phyloP scores from a whole-genome alignment of 768 basidiomycete genomes.

The Suillus tomentosus region DNA sequence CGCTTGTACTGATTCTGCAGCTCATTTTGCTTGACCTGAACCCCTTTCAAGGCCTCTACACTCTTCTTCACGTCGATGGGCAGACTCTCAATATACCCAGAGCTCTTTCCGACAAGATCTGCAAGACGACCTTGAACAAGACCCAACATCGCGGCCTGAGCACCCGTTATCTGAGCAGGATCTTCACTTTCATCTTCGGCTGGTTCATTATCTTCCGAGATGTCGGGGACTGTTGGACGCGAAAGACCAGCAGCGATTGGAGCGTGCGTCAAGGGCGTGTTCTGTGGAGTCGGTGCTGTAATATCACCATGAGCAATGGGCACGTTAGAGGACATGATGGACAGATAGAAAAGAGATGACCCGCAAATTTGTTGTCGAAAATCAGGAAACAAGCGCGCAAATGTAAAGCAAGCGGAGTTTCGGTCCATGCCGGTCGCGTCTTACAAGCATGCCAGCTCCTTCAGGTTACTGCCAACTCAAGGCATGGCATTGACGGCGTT shows the following conservation, averaged over 20 bases:
- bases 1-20: slow-evolving; percentile 91
- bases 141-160: slow-evolving; percentile 71
- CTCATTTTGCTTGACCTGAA: slow-evolving; percentile 89
- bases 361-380: slow-evolving; percentile 20
- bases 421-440: slow-evolving; percentile 32
- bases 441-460: neutral
- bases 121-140: slow-evolving; percentile 90
- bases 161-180: slow-evolving; percentile 41
- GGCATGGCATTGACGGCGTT: slow-evolving; percentile 6
- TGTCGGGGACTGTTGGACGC: slow-evolving; percentile 86
- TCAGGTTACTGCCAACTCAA: slow-evolving; percentile 5
- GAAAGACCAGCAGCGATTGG: slow-evolving; percentile 81
- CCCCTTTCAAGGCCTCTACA: slow-evolving; percentile 90
- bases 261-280: slow-evolving; percentile 83
- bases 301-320: slow-evolving; percentile 62
- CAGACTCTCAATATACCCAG: slow-evolving; percentile 91
- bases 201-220: slow-evolving; percentile 77
- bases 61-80: slow-evolving; percentile 79
- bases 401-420: slow-evolving; percentile 36
- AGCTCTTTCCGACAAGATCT: slow-evolving; percentile 84
- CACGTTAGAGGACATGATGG: slow-evolving; percentile 68
- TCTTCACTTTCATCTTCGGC: slow-evolving; percentile 57
- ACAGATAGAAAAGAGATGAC: slow-evolving; percentile 27
- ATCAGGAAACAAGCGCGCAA: slow-evolving; percentile 28
- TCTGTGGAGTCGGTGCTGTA: slow-evolving; percentile 92